A percentile compares a stretch with the other conserved stretches of the same genome.
These are phyloP conservation scores for Collariella sp. DNA, from an alignment of 495 filamentous ascomycete genomes.

Conservation along the genomic window DNA sequence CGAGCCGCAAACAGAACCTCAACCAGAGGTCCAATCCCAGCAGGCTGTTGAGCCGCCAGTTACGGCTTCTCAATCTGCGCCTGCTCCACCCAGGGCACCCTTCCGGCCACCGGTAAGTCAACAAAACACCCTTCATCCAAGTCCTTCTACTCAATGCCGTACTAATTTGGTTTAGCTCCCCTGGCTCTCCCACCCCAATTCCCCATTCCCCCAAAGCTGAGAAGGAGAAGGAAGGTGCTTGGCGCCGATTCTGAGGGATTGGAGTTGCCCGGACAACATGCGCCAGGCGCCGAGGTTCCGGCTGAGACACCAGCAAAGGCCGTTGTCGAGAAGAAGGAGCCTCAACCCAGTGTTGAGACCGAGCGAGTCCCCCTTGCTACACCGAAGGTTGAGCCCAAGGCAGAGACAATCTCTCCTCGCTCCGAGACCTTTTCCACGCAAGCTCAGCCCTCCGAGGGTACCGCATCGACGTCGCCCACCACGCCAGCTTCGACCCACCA, in stretches of 20 bases:
- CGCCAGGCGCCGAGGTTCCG: constrained; percentile 2
- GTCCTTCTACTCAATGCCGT: background rate
- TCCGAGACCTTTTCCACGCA: constrained; percentile 62
- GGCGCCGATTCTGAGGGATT: constrained; percentile 25
- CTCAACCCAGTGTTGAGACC: constrained; percentile 7
- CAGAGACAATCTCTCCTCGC: constrained; percentile 26
- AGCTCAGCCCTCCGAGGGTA: constrained; percentile 54
- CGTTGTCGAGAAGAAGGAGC: constrained; percentile 14
- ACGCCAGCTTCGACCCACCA: constrained; percentile 55
- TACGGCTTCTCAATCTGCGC: constrained; percentile 3
- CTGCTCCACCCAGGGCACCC: constrained; percentile 23
- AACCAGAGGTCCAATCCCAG: background rate
- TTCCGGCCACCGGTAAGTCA: constrained; percentile 60
- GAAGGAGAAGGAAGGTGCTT: constrained; percentile 28
- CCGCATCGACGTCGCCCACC: constrained; percentile 59
- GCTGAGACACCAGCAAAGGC: background rate
- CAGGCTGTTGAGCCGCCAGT: background rate
- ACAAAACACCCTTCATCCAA: background rate
- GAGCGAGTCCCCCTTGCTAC: constrained; percentile 25
- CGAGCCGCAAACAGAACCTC: constrained; percentile 1
- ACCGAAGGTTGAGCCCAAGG: constrained; percentile 14
- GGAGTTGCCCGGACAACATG: constrained; percentile 29
- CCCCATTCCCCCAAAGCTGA: constrained; percentile 51
- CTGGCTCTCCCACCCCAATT: constrained; percentile 68
- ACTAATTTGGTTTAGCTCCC: constrained; percentile 50